Percentiles rank a stretch among this genome's conserved stretches.
Evolutionary conservation across 2,329 filamentous ascomycete species (phyloP).

Genomic region (Fusarium chaquense): DNA sequence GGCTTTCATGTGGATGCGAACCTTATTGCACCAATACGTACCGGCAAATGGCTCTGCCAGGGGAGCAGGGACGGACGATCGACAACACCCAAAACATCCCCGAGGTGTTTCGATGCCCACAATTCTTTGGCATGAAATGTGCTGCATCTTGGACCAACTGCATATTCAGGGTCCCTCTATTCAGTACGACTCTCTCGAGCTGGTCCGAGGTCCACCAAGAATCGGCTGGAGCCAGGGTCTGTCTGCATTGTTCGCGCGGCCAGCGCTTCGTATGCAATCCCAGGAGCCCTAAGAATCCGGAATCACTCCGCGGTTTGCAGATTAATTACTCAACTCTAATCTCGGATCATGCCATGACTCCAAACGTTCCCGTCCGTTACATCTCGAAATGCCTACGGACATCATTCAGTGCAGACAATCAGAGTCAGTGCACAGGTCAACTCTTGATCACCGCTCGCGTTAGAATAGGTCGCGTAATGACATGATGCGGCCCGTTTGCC

Average conservation of each 20-base stretch:
- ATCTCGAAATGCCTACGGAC: conserved; percentile 10
- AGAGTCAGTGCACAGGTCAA: conserved; percentile 6
- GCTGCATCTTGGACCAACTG: conserved; percentile 44
- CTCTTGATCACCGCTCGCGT: conserved; percentile 19
- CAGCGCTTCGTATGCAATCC: conserved; percentile 27
- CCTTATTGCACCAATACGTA: conserved; percentile 8
- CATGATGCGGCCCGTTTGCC: conserved; percentile 41
- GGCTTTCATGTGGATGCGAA: conserved; percentile 13
- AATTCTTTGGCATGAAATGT: conserved; percentile 15
- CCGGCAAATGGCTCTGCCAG: conserved; percentile 41
- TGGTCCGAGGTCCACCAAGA: conserved; percentile 25
- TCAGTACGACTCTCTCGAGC: conserved; percentile 19
- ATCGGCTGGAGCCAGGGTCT: conserved; percentile 16
- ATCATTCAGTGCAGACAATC: not conserved
- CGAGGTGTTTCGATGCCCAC: conserved; percentile 32
- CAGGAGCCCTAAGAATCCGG: conserved; percentile 23
- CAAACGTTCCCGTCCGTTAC: conserved; percentile 4
- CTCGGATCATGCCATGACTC: conserved; percentile 40
- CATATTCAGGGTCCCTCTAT: conserved; percentile 42
- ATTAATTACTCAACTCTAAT: conserved; percentile 20
- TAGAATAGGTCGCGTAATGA: conserved; percentile 32
- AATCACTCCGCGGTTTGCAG: conserved; percentile 23
- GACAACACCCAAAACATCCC: conserved; percentile 31
- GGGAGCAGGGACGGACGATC: conserved; percentile 34
- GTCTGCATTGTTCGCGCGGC: conserved; percentile 24